Percentiles rank a stretch among this genome's conserved stretches.
phyloP scores from a whole-genome alignment of 805 yeast genomes.

The Yarrowia sp. region DNA sequence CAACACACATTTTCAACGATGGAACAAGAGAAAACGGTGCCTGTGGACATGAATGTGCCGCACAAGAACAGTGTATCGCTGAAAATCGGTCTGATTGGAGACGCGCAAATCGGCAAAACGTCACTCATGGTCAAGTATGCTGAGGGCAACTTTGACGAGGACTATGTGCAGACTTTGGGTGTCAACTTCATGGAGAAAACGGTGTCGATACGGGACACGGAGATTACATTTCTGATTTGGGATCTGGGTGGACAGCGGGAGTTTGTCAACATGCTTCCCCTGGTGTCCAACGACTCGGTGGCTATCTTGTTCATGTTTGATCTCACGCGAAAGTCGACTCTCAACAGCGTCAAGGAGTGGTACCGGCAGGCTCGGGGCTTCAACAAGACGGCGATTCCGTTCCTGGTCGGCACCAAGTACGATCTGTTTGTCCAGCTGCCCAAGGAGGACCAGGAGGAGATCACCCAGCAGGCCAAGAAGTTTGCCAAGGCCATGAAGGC shows the following conservation, averaged over 20 bases:
- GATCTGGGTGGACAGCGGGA: slow-evolving; percentile 95
- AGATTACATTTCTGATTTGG: slow-evolving; percentile 88
- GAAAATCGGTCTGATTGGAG: slow-evolving; percentile 91
- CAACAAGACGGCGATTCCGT: slow-evolving; percentile 85
- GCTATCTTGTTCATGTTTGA: slow-evolving; percentile 90
- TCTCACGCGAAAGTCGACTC: slow-evolving; percentile 76
- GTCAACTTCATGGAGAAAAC: slow-evolving; percentile 93
- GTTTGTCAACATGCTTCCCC: slow-evolving; percentile 90
- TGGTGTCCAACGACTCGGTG: slow-evolving; percentile 88
- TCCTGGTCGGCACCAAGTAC: slow-evolving; percentile 89
- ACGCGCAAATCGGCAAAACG: slow-evolving; percentile 94
- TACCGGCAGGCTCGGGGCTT: slow-evolving; percentile 86
- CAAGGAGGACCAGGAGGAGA: slow-evolving; percentile 74
- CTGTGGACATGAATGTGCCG: slow-evolving; percentile 33
- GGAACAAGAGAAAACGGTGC: slow-evolving; percentile 27
- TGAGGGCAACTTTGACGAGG: slow-evolving; percentile 89
- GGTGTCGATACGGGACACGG: slow-evolving; percentile 77
- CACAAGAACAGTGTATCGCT: slow-evolving; percentile 41
- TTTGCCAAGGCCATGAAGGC: slow-evolving; percentile 90
- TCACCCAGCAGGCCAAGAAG: slow-evolving; percentile 75
- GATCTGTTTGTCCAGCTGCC: slow-evolving; percentile 80
- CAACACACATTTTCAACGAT: neutral
- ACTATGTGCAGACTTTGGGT: slow-evolving; percentile 89
- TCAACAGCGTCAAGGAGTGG: slow-evolving; percentile 92
- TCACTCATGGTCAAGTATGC: slow-evolving; percentile 95